Evolutionary conservation across 768 basidiomycete species (phyloP).

Genomic region (Leccinum uliginosum): DNA sequence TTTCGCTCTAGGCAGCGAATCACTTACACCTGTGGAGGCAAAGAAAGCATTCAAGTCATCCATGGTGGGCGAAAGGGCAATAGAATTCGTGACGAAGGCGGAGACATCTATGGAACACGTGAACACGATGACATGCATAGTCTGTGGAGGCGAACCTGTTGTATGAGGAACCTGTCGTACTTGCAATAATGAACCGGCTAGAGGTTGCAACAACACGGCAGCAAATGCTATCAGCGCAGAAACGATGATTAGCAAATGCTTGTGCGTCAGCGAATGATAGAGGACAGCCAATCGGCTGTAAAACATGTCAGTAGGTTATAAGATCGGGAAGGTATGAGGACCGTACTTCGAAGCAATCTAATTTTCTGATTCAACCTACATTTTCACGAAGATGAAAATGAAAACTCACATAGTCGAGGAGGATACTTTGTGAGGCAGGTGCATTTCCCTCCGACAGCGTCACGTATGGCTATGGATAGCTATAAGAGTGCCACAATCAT

Average conservation of each 20-base stretch:
- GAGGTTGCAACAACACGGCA: conserved; percentile 51
- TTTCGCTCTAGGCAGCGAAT: background rate
- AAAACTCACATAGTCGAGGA: conserved; percentile 58
- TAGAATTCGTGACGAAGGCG: conserved; percentile 38
- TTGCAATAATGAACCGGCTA: conserved; percentile 41
- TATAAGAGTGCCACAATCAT: conserved; percentile 3
- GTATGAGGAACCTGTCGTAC: conserved; percentile 18
- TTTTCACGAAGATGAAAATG: background rate
- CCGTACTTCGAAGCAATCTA: conserved; percentile 44
- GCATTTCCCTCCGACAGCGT: conserved; percentile 49
- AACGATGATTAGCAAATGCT: conserved; percentile 50
- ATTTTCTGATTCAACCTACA: background rate
- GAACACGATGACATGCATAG: conserved; percentile 9
- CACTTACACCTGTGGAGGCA: conserved; percentile 53
- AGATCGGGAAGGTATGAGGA: background rate
- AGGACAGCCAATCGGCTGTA: conserved; percentile 41
- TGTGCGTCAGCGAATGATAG: conserved; percentile 44
- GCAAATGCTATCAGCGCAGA: conserved; percentile 47
- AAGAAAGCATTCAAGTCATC: conserved; percentile 48
- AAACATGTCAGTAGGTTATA: conserved; percentile 3
- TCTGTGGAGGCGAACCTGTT: conserved; percentile 2
- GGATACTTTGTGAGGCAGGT: conserved; percentile 53
- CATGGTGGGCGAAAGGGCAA: conserved; percentile 46
- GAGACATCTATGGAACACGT: conserved; percentile 26
- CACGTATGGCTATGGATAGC: conserved; percentile 52